phyloP scores from a whole-genome alignment of 371 early-diverging fungal species.

The Apophysomyces variabilis region DNA sequence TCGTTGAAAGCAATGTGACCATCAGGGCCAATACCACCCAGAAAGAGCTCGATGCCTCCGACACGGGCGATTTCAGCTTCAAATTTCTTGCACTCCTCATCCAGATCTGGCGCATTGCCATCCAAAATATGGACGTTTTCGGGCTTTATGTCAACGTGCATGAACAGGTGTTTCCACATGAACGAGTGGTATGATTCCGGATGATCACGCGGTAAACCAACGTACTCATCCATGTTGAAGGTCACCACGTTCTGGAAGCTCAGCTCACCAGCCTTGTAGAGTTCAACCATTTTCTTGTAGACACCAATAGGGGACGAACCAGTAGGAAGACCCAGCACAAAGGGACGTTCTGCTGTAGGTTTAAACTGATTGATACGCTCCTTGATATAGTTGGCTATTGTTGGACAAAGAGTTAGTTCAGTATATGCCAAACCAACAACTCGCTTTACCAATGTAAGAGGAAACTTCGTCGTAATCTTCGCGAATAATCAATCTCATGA shows the following conservation, averaged over 20 bases:
- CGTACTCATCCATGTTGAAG: slow-evolving; percentile 63
- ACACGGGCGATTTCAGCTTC: slow-evolving; percentile 76
- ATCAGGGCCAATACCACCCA: slow-evolving; percentile 85
- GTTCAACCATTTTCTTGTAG: slow-evolving; percentile 59
- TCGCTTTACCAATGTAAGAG: background rate
- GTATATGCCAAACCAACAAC: background rate
- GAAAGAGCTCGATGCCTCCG: slow-evolving; percentile 79
- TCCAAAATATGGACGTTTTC: slow-evolving; percentile 83
- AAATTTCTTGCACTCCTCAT: slow-evolving; percentile 77
- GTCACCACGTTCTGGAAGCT: slow-evolving; percentile 67
- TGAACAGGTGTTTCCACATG: slow-evolving; percentile 87
- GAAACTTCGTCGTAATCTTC: slow-evolving; percentile 12
- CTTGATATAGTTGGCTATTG: slow-evolving; percentile 38
- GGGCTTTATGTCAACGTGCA: slow-evolving; percentile 79
- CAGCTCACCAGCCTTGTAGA: slow-evolving; percentile 56
- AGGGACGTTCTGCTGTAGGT: slow-evolving; percentile 67
- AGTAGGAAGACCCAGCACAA: slow-evolving; percentile 73
- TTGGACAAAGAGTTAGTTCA: background rate
- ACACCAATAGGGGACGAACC: slow-evolving; percentile 49
- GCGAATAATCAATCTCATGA: slow-evolving; percentile 8
- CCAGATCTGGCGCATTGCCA: slow-evolving; percentile 80
- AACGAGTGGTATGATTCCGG: slow-evolving; percentile 87
- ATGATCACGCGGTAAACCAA: slow-evolving; percentile 69
- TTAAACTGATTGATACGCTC: slow-evolving; percentile 77
- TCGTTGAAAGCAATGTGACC: slow-evolving; percentile 92